Conservation (phyloP, 2,329 filamentous ascomycete genomes). For the Talaromyces sp. region DNA sequence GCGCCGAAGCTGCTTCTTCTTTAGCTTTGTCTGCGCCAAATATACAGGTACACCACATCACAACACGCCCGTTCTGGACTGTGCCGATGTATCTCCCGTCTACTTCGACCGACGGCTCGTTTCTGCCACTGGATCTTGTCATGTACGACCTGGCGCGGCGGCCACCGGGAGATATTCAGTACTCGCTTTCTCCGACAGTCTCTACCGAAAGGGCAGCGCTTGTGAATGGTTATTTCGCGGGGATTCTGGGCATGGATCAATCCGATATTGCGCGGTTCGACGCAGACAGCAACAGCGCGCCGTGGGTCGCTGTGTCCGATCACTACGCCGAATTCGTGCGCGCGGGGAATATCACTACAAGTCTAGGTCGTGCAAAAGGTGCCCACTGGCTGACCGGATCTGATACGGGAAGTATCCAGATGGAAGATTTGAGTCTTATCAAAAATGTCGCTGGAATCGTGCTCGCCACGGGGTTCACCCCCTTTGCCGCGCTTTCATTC, state of each 20-base stretch:
- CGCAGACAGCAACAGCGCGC: conserved; percentile 45
- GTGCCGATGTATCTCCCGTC: conserved; percentile 51
- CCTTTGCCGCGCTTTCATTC: conserved; percentile 56
- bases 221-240: conserved; percentile 45
- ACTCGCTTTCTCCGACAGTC: conserved; percentile 58
- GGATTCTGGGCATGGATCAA: conserved; percentile 42
- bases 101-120: conserved; percentile 45
- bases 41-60: conserved; percentile 57
- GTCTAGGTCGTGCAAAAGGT: conserved; percentile 9
- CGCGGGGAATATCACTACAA: conserved; percentile 40
- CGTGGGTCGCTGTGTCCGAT: conserved; percentile 65
- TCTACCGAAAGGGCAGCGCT: conserved; percentile 50
- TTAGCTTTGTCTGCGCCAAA: conserved; percentile 56
- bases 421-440: conserved; percentile 32
- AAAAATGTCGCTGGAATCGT: conserved; percentile 61
- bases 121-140: conserved; percentile 66
- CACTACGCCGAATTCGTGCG: conserved; percentile 70
- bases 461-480: conserved; percentile 69
- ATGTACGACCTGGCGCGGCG: conserved; percentile 65
- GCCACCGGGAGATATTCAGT: conserved; percentile 51
- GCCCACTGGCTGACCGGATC: conserved; percentile 4
- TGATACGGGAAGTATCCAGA: conserved; percentile 9
- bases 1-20: conserved; percentile 67
- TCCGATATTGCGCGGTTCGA: conserved; percentile 28
- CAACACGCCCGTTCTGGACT: conserved; percentile 65